These are phyloP conservation scores for Chlorella vulgaris DNA, from an alignment of 139 green algal genomes.

Conservation along the genomic window DNA sequence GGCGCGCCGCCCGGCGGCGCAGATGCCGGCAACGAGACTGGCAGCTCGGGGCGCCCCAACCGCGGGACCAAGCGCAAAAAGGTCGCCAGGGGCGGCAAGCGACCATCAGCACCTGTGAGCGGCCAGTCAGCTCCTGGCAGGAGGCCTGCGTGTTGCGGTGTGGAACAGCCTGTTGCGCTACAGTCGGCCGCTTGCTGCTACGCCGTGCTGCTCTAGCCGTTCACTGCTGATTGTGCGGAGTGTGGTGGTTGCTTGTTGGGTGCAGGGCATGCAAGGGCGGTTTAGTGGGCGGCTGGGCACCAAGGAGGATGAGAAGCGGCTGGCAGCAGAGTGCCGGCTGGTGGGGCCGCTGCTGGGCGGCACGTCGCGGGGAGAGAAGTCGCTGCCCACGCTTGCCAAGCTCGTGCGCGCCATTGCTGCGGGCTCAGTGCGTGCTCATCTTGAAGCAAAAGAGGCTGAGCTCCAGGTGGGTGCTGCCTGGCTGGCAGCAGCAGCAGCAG, in stretches of 20 bases:
- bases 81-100: constrained; percentile 21
- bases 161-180: too few relatives aligned
- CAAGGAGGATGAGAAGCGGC: constrained; percentile 82
- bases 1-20: constrained; percentile 27
- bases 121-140: neutral
- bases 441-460: constrained; percentile 50
- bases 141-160: too few relatives aligned
- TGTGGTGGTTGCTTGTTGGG: too few relatives aligned
- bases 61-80: constrained; percentile 1
- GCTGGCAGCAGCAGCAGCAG: neutral
- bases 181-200: too few relatives aligned
- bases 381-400: constrained; percentile 79
- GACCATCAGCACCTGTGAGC: constrained; percentile 7
- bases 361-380: constrained; percentile 69
- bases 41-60: constrained; percentile 35
- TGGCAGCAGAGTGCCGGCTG: constrained; percentile 82
- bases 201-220: neutral
- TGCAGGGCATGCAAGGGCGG: constrained; percentile 66
- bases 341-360: constrained; percentile 73
- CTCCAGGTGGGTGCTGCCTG: constrained; percentile 16
- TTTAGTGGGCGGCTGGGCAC: constrained; percentile 82
- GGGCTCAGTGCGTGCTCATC: constrained; percentile 67
- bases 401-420: constrained; percentile 82
- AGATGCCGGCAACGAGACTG: constrained; percentile 25
- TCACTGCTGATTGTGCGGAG: too few relatives aligned